Evolutionary conservation across 1,139 yeast genomes (phyloP).

Genomic region (Protomyces macrosporus): DNA sequence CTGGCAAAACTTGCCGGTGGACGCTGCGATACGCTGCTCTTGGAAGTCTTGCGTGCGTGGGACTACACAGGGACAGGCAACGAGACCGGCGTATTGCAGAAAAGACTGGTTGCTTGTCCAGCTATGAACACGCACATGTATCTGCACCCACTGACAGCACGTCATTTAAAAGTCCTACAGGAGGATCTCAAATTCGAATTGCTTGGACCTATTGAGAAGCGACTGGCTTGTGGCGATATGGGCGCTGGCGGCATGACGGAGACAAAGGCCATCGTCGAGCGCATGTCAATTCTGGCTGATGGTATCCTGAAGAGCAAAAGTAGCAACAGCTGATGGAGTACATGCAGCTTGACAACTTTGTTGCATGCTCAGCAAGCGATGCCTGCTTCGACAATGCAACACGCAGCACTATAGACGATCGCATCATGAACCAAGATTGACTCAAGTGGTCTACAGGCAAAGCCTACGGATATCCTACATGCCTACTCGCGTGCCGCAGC

Average conservation of each 20-base stretch:
- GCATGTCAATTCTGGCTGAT: neutral
- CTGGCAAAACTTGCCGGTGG: slow-evolving; percentile 88
- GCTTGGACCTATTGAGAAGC: slow-evolving; percentile 87
- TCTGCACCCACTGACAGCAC: slow-evolving; percentile 85
- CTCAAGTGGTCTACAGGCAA: too few species aligned
- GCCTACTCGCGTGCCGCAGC: neutral
- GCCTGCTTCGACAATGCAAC: too few species aligned
- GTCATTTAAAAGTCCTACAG: slow-evolving; percentile 59
- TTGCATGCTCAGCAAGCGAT: too few species aligned
- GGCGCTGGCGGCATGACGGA: slow-evolving; percentile 99
- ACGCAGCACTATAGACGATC: too few species aligned
- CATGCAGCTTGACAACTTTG: too few species aligned
- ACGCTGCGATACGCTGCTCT: slow-evolving; percentile 74
- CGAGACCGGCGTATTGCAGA: neutral
- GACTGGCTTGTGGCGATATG: slow-evolving; percentile 88
- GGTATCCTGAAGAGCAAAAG: neutral
- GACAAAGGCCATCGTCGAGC: neutral
- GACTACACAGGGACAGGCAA: slow-evolving; percentile 50
- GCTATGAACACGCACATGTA: slow-evolving; percentile 98
- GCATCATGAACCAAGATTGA: too few species aligned
- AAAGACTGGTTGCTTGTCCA: slow-evolving; percentile 72
- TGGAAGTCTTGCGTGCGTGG: slow-evolving; percentile 87
- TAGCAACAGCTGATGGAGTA: too few species aligned
- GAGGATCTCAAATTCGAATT: slow-evolving; percentile 70
- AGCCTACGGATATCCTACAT: too few species aligned